Conservation (phyloP, 495 filamentous ascomycete genomes). For the Geoglossum glabrum region DNA sequence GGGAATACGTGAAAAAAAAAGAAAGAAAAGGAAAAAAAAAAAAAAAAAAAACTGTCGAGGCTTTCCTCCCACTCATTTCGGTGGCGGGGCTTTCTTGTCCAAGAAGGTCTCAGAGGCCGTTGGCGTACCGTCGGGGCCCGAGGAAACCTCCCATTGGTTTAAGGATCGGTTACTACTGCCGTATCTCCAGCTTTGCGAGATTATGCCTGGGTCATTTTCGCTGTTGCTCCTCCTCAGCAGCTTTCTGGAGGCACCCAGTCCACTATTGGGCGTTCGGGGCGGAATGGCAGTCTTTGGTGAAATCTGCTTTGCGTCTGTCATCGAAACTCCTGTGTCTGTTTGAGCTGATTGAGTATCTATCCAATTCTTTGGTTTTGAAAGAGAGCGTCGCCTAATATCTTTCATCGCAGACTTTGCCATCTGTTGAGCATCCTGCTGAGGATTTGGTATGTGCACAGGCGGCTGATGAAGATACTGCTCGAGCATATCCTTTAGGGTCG, state of each 20-base stretch:
- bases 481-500: constrained; percentile 53
- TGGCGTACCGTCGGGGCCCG: neutral
- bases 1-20: too few relatives aligned
- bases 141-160: neutral
- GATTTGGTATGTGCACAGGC: constrained; percentile 14
- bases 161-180: neutral
- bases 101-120: neutral
- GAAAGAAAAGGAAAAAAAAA: neutral
- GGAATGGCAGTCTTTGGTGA: neutral
- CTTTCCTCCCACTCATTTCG: neutral
- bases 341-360: neutral
- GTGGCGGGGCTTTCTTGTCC: neutral
- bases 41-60: neutral
- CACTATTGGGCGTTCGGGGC: neutral
- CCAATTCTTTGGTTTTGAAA: neutral
- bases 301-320: neutral
- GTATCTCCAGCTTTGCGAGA: neutral
- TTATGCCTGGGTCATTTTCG: neutral
- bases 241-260: neutral
- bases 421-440: constrained; percentile 20
- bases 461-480: constrained; percentile 38
- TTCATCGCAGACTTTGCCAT: constrained; percentile 10
- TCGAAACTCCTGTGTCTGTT: neutral
- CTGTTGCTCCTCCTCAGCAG: neutral
- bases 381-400: neutral